A percentile compares a stretch with the other conserved stretches of the same genome.
Conservation (phyloP, 139 green algal species). For the Pleodorina starrii region DNA sequence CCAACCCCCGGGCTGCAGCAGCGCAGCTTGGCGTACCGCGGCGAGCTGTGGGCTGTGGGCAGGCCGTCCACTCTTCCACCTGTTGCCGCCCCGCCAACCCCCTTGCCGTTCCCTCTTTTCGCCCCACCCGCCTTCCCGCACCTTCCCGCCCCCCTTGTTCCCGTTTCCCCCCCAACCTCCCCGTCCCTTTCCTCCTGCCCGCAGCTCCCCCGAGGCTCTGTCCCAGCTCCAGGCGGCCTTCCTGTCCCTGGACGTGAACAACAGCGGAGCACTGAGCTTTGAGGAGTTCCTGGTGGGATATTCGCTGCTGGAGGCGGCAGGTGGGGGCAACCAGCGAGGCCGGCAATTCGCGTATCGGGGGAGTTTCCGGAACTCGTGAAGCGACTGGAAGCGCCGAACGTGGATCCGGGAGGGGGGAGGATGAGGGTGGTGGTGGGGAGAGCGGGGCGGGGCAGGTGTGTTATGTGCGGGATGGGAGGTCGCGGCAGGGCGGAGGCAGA, state of each 20-base stretch:
- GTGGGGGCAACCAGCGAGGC: too few species aligned
- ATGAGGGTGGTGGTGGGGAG: too few species aligned
- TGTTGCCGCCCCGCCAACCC: not conserved
- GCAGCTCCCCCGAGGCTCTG: not conserved
- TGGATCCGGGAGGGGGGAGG: too few species aligned
- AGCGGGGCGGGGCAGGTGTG: too few species aligned
- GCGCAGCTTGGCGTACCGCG: too few species aligned
- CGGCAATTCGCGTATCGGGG: too few species aligned
- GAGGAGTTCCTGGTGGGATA: conserved; percentile 51
- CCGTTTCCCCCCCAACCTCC: not conserved
- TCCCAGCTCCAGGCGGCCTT: not conserved
- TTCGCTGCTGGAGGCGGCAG: conserved; percentile 10
- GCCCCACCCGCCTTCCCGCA: too few species aligned
- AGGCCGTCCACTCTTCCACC: not conserved
- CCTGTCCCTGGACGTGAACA: conserved; percentile 29
- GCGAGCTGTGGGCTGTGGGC: not conserved
- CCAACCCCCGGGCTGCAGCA: not conserved
- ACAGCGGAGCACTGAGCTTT: conserved; percentile 17
- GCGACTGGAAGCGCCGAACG: too few species aligned
- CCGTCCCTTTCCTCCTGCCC: not conserved
- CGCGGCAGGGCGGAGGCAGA: too few species aligned
- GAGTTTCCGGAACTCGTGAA: too few species aligned
- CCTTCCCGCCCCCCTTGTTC: not conserved
- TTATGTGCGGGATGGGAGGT: too few species aligned
- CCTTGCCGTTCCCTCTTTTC: not conserved